Percentiles rank a stretch among this genome's conserved stretches.
These are phyloP conservation scores for Cafeteria roenbergensis DNA, from an alignment of 108 stramenopile species.

Conservation along the genomic window DNA sequence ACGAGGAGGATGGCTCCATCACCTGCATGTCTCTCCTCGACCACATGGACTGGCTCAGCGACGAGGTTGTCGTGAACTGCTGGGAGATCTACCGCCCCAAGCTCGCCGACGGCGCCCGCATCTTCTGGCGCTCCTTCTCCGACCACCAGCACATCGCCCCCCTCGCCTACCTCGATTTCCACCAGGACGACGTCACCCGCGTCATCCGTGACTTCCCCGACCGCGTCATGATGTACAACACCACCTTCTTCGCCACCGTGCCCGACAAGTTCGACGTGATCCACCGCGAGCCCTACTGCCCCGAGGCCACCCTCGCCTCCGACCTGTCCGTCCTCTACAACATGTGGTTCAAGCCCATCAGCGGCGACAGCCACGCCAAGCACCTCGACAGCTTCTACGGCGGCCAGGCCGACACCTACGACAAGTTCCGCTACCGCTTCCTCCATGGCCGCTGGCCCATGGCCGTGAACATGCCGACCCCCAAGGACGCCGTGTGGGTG, in stretches of 20 bases:
- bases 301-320: background rate
- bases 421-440: constrained; percentile 29
- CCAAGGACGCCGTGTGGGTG: constrained; percentile 23
- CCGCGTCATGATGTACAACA: constrained; percentile 29
- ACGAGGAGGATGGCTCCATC: background rate
- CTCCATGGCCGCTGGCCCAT: constrained; percentile 22
- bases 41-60: constrained; percentile 36
- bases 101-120: constrained; percentile 10
- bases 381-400: constrained; percentile 21
- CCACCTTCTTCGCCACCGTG: constrained; percentile 25
- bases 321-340: constrained; percentile 8
- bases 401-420: constrained; percentile 24
- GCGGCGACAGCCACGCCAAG: constrained; percentile 16
- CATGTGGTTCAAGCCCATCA: constrained; percentile 25
- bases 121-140: constrained; percentile 27
- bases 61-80: constrained; percentile 4
- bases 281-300: constrained; percentile 1
- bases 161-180: constrained; percentile 17
- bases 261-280: constrained; percentile 16
- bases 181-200: constrained; percentile 9
- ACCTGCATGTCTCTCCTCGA: constrained; percentile 29
- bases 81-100: constrained; percentile 12
- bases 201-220: constrained; percentile 6
- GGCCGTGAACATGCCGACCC: constrained; percentile 15
- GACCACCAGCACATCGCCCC: constrained; percentile 21